Percentiles rank a stretch among this genome's conserved stretches.
phyloP scores from a whole-genome alignment of 225 moss, liverwort and hornwort genomes.

The Climacium dendroides region DNA sequence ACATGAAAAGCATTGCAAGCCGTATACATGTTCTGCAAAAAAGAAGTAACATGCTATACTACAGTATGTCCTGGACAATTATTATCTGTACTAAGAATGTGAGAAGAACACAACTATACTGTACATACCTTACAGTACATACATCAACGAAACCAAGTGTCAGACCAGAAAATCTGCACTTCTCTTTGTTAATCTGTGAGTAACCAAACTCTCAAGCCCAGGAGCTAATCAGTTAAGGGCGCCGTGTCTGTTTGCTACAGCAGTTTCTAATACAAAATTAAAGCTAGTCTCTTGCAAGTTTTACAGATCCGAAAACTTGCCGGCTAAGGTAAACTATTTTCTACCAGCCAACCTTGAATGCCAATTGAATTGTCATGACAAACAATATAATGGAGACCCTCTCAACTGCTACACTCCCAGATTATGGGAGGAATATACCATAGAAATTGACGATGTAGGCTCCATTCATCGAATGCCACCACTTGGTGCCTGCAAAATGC shows the following conservation, averaged over 20 bases:
- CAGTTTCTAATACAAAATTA: neutral
- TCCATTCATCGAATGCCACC: neutral
- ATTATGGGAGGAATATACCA: neutral
- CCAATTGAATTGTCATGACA: neutral
- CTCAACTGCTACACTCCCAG: neutral
- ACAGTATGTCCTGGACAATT: neutral
- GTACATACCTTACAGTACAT: neutral
- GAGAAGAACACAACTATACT: neutral
- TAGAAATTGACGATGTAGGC: neutral
- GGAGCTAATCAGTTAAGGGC: neutral
- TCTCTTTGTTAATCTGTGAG: neutral
- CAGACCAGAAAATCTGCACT: neutral
- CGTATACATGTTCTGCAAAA: neutral
- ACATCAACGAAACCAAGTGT: neutral
- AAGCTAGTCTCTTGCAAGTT: neutral
- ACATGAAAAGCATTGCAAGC: neutral
- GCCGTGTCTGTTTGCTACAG: neutral
- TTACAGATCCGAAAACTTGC: neutral
- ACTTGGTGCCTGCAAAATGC: neutral
- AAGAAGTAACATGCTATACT: neutral
- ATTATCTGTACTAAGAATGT: neutral
- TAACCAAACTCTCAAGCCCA: neutral
- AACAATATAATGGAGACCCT: neutral
- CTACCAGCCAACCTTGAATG: neutral
- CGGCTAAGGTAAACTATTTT: neutral